Conservation (phyloP, 371 early-diverging fungal species). For the Mucor saturninus region DNA sequence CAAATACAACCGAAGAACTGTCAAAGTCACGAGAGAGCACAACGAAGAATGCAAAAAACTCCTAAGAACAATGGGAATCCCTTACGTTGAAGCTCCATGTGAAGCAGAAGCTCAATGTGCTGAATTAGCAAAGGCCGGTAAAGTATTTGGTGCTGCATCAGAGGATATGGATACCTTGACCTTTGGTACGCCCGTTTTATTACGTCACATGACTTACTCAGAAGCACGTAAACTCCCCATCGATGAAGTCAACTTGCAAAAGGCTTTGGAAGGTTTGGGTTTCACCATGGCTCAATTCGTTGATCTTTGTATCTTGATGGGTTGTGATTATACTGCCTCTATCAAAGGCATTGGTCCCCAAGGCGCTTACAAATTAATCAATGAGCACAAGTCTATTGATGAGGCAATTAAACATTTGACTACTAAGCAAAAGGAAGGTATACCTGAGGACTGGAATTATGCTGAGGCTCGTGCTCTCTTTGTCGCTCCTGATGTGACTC, state of each 20-base stretch:
- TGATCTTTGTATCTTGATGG: constrained; percentile 98
- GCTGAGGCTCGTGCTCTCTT: constrained; percentile 94
- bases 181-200: constrained; percentile 91
- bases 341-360: constrained; percentile 97
- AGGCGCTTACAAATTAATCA: constrained; percentile 89
- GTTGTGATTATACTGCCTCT: constrained; percentile 99
- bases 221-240: constrained; percentile 80
- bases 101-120: constrained; percentile 99
- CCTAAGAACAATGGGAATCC: constrained; percentile 96
- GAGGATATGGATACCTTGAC: constrained; percentile 99
- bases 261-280: constrained; percentile 85
- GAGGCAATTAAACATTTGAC: constrained; percentile 80
- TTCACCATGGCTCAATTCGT: constrained; percentile 90
- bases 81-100: constrained; percentile 95
- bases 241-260: constrained; percentile 86
- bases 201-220: constrained; percentile 96
- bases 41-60: constrained; percentile 95
- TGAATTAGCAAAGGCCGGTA: constrained; percentile 86
- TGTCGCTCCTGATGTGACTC: constrained; percentile 76
- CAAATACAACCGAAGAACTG: constrained; percentile 91
- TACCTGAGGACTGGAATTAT: constrained; percentile 93
- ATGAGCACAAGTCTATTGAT: constrained; percentile 91
- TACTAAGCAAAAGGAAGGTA: constrained; percentile 69
- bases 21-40: constrained; percentile 95
- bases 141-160: constrained; percentile 96